phyloP scores from a whole-genome alignment of 2,329 filamentous ascomycete genomes.

The Clarireedia paspali region DNA sequence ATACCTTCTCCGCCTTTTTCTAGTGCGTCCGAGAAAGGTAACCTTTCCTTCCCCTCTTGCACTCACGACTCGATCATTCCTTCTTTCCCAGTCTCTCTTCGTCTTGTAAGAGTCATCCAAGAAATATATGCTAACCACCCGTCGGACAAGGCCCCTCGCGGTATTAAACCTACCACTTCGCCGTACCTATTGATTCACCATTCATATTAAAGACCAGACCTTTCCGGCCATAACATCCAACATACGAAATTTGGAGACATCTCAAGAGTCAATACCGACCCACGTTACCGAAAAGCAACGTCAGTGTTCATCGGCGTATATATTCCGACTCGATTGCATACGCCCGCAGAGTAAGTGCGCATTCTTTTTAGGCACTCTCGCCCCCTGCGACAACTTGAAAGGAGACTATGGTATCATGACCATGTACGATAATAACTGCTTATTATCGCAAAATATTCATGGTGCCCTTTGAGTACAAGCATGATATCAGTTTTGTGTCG shows the following conservation, averaged over 20 bases:
- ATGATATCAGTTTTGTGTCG: not conserved
- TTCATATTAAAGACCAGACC: slow-evolving; percentile 1
- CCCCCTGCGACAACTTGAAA: not conserved
- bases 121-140: not conserved
- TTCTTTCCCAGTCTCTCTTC: not conserved
- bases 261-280: not conserved
- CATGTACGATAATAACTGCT: slow-evolving; percentile 1
- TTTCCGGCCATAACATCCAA: slow-evolving; percentile 1
- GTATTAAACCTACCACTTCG: slow-evolving; percentile 4
- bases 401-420: not conserved
- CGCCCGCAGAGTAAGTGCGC: slow-evolving; percentile 18
- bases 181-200: not conserved
- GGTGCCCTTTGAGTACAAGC: not conserved
- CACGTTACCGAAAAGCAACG: not conserved
- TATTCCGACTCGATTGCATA: slow-evolving; percentile 9
- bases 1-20: slow-evolving; percentile 10
- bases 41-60: slow-evolving; percentile 9
- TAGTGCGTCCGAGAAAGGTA: slow-evolving; percentile 15
- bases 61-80: slow-evolving; percentile 6
- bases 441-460: not conserved
- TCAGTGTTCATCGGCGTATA: not conserved
- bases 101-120: not conserved
- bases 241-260: not conserved
- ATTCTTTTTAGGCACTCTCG: slow-evolving; percentile 7
- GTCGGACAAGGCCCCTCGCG: slow-evolving; percentile 2